phyloP scores from a whole-genome alignment of 352 stramenopile genomes.

The Saprolegnia diclina region DNA sequence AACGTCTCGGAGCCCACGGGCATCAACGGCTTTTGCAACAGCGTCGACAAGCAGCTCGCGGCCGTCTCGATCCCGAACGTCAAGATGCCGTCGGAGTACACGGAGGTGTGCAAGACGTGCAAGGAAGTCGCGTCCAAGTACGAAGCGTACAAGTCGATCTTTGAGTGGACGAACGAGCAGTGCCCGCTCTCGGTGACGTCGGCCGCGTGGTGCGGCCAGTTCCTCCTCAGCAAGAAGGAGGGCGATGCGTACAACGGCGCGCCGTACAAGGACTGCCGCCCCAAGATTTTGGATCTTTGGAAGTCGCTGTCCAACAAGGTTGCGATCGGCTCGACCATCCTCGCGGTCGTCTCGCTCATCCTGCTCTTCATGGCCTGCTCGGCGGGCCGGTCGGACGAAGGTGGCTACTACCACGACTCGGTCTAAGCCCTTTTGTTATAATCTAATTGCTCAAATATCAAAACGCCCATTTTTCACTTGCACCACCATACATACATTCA shows the following conservation, averaged over 20 bases:
- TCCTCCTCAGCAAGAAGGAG: constrained; percentile 35
- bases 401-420: constrained; percentile 11
- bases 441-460: background rate
- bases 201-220: constrained; percentile 57
- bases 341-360: constrained; percentile 18
- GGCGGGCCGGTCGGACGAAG: background rate
- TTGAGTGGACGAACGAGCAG: constrained; percentile 74
- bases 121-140: constrained; percentile 41
- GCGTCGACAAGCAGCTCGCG: constrained; percentile 35
- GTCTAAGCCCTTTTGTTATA: constrained; percentile 5
- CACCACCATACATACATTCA: background rate
- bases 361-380: constrained; percentile 24
- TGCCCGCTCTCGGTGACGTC: constrained; percentile 52
- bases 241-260: constrained; percentile 26
- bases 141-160: constrained; percentile 50
- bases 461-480: background rate
- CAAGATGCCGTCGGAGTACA: constrained; percentile 19
- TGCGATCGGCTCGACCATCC: constrained; percentile 7
- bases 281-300: constrained; percentile 12
- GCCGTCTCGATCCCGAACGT: background rate
- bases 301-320: constrained; percentile 1
- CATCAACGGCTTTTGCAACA: constrained; percentile 52
- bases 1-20: constrained; percentile 52
- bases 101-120: constrained; percentile 40
- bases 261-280: constrained; percentile 21